These are phyloP conservation scores for Terana coerulea DNA, from an alignment of 768 basidiomycete species.

Conservation along the genomic window DNA sequence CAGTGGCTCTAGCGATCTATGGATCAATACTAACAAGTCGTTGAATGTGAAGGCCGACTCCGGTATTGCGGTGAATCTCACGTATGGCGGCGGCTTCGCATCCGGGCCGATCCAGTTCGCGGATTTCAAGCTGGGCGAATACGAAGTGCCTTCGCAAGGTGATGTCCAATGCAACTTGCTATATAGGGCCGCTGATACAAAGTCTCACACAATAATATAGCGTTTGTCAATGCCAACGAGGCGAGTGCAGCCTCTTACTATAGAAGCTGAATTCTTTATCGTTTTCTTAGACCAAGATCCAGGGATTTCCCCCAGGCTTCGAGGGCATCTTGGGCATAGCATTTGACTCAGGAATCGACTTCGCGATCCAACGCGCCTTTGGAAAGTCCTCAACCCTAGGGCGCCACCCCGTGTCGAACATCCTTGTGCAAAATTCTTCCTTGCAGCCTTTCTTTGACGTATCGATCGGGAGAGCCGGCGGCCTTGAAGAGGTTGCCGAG, in stretches of 20 bases:
- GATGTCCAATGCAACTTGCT: slow-evolving; percentile 27
- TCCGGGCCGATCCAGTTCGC: slow-evolving; percentile 33
- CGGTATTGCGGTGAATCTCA: slow-evolving; percentile 23
- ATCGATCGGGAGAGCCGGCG: slow-evolving; percentile 18
- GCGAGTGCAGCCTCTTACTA: background rate
- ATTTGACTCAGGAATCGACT: background rate
- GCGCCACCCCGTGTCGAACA: slow-evolving; percentile 16
- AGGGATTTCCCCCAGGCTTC: background rate
- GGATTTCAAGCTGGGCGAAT: slow-evolving; percentile 31
- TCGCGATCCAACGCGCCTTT: background rate
- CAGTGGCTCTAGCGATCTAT: slow-evolving; percentile 31
- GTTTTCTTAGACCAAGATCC: background rate
- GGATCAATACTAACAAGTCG: slow-evolving; percentile 23
- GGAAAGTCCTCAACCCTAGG: slow-evolving; percentile 15
- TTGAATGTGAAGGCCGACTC: slow-evolving; percentile 19
- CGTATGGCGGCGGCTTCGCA: slow-evolving; percentile 35
- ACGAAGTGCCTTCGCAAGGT: slow-evolving; percentile 54
- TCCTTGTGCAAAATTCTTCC: slow-evolving; percentile 19
- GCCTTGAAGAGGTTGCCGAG: slow-evolving; percentile 14
- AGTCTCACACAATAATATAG: background rate
- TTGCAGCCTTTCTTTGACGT: slow-evolving; percentile 20
- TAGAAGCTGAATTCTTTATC: background rate
- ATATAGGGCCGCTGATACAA: background rate
- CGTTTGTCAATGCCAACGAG: slow-evolving; percentile 3
- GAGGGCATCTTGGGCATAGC: slow-evolving; percentile 42